Conservation (phyloP, 2,329 filamentous ascomycete genomes). For the Stylonectria norvegica region DNA sequence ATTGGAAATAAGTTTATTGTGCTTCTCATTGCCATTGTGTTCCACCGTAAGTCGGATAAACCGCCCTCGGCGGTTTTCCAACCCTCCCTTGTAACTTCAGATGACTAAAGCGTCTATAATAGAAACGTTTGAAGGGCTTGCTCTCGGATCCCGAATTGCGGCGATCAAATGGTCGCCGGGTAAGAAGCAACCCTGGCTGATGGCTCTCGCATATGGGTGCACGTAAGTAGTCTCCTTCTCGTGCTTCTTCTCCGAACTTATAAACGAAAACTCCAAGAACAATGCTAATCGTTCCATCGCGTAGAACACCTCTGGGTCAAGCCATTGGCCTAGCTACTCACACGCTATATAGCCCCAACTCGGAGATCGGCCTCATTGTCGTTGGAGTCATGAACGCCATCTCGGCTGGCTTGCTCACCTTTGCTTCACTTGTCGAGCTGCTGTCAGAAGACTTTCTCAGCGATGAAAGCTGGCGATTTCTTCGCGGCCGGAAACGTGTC, state of each 20-base stretch:
- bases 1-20: slow-evolving; percentile 73
- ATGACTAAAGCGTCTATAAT: slow-evolving; percentile 7
- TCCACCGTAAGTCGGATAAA: slow-evolving; percentile 53
- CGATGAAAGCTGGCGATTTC: slow-evolving; percentile 57
- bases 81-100: no score
- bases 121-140: slow-evolving; percentile 55
- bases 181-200: slow-evolving; percentile 50
- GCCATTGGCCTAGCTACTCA: slow-evolving; percentile 69
- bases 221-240: slow-evolving; percentile 39
- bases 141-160: slow-evolving; percentile 62
- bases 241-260: neutral
- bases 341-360: slow-evolving; percentile 64
- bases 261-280: neutral
- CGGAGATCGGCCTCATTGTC: slow-evolving; percentile 63
- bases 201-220: slow-evolving; percentile 56
- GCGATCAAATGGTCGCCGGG: slow-evolving; percentile 44
- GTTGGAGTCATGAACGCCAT: slow-evolving; percentile 74
- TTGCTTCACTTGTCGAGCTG: slow-evolving; percentile 68
- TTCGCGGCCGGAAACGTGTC: slow-evolving; percentile 52
- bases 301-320: slow-evolving; percentile 67
- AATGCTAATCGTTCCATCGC: slow-evolving; percentile 12
- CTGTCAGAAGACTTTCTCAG: slow-evolving; percentile 69
- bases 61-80: neutral
- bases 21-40: slow-evolving; percentile 74
- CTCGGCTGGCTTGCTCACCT: slow-evolving; percentile 66